Evolutionary conservation across 805 yeast species (phyloP), one percentile per base, ranked within the genome.

Genomic region (Candida ovalis): DNA sequence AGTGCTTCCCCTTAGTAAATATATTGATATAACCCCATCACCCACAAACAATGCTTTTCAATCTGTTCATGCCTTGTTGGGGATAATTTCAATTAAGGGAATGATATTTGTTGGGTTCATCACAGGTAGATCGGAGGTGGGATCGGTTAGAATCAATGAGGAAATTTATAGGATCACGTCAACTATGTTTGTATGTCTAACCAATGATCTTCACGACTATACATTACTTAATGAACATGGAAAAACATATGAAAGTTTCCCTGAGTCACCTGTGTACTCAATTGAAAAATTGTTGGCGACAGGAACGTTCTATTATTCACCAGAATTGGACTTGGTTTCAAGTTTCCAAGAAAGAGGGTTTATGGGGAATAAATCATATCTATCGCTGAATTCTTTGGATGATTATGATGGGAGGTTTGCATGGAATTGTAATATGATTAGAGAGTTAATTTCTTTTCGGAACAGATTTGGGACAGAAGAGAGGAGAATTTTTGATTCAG

Each of bases 161-260:
- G 70, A 68, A 33, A 72, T 87, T 6, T 73, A 70, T 53, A 73
- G 68, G 43, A 76, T 86, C 5, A 68, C 75, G n/a, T 81, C 76
- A 22, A 86, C 84, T 1, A 82, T 80, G 47, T 84, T 85, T 60
- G 76, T 77, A 49, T 84, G 91, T 56, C 68, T 86, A 39, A 80
- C 78, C 50, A 77, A 75, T 42, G 81, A 77, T 42, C 73, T 70
- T 32, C 81, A 65, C 58, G 92, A 85, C 60, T 56, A 66, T 46
- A 48, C 50, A 3, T 50, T 58, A 23, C 50, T 51, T 9, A 51
- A 46, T 27, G 55, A 56, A 7, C 47, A 54, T 33, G 48, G 42
- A 25, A 46, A 47, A 40, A 49, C 50, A 27, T 48, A 45, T 28
- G 61, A 59, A 40, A 59, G 55, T 25, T 49, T 50, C 27, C 56